Evolutionary conservation across 2,329 filamentous ascomycete genomes (phyloP).

Genomic region (Venturia asperata): DNA sequence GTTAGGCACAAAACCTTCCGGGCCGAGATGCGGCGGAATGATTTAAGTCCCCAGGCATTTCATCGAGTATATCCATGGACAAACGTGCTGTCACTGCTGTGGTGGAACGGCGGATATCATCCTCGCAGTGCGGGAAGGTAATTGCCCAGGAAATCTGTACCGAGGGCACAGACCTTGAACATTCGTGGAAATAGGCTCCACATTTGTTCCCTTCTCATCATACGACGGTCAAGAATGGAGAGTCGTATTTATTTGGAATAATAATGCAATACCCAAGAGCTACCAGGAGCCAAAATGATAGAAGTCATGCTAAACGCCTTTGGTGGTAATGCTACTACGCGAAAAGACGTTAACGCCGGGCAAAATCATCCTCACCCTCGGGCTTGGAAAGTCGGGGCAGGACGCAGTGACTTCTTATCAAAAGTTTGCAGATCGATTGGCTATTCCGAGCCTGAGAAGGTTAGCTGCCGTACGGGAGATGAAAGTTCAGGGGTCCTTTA

Average conservation of each 20-base stretch:
- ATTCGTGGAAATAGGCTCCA: background rate
- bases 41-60: background rate
- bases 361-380: background rate
- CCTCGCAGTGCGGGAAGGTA: too few relatives aligned
- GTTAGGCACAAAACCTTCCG: background rate
- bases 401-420: too few relatives aligned
- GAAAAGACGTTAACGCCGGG: background rate
- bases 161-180: background rate
- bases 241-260: background rate
- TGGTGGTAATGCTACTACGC: background rate
- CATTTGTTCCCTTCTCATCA: background rate
- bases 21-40: background rate
- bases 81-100: background rate
- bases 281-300: background rate
- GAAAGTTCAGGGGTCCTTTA: background rate
- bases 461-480: conserved; percentile 6
- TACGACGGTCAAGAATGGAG: background rate
- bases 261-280: background rate
- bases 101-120: too few relatives aligned
- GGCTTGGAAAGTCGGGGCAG: background rate
- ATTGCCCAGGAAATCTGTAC: background rate
- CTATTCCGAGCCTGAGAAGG: background rate
- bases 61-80: background rate
- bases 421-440: background rate
- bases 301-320: background rate